Evolutionary conservation across 306 rosid genomes (phyloP).

Genomic region (Rosa rugosa): DNA sequence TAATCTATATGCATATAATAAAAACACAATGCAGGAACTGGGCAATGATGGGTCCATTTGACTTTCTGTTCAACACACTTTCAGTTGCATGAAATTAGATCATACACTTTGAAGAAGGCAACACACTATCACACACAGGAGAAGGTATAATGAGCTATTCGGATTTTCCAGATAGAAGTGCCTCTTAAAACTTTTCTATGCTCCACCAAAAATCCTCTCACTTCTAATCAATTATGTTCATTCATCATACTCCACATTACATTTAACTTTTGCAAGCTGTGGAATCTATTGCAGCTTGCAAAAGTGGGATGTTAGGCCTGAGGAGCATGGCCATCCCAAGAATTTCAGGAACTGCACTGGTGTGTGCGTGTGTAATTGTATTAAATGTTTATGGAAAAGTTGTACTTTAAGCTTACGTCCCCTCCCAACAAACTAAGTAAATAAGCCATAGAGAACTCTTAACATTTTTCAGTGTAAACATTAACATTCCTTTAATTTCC

Average conservation of each 20-base stretch:
- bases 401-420: background rate
- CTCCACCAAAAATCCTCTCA: background rate
- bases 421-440: background rate
- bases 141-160: background rate
- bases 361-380: background rate
- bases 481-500: background rate
- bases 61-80: background rate
- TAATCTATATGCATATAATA: background rate
- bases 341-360: background rate
- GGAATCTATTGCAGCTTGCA: background rate
- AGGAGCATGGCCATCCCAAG: background rate
- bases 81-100: background rate
- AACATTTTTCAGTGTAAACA: background rate
- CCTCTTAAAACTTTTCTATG: background rate
- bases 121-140: background rate
- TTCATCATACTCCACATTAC: background rate
- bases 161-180: background rate
- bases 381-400: background rate
- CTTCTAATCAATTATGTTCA: background rate
- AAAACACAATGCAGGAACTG: background rate
- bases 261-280: slow-evolving; percentile 1
- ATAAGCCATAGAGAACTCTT: background rate
- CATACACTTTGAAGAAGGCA: background rate
- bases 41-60: background rate
- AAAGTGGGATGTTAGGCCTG: background rate